Base-by-base conservation (phyloP, 129 eudicot genomes). In the Silybum marianum region DNA sequence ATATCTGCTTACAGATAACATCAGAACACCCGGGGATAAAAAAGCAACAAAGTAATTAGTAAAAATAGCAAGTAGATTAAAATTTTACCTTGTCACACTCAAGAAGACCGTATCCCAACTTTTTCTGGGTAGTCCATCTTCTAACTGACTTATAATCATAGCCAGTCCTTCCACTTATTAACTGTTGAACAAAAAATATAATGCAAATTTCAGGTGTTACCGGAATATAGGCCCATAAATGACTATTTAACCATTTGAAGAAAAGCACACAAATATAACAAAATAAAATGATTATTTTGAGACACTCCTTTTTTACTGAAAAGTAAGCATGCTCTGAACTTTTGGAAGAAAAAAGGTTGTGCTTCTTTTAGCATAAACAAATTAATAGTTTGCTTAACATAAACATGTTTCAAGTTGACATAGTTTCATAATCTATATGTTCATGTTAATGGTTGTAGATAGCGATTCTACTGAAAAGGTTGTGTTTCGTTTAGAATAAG, bases 101-200 rank as follows among this genome's bases (percentile, higher is more conserved):
- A 79, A 74, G 40, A 51, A 95, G 92, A 81, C 86, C 32, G 78
- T 95, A 95, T 74, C 99, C 99, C 83, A 93, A 87, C 88, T 91
- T 95, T 82, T 77, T 93, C 32, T 88, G 98, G 24, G 92, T 79
- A 71, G 99, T 95, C 99, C 98, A 95, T 85, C 98, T 91, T 86
- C 89, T 84, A 79, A 95, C 99, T 25, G 98, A 84, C 69, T 91
- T 89, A 73, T 81, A 95, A 80, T 95, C 92, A 76, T 95, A 95
- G 75, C 93, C 95, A 48, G 82, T 88, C 73, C 76, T 85, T 72
- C 97, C 97, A 70, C 93, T 85, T 38, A 84, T 77, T 44, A 95
- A 85, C 98, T 91, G 42, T 66, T 75, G 44, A 83, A 68, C 69
- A 38, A 69, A 21, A 19, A 8, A 25, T 66, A 82, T 25, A 39